phyloP scores from a whole-genome alignment of 306 rosid species.

The Quercus cerris region DNA sequence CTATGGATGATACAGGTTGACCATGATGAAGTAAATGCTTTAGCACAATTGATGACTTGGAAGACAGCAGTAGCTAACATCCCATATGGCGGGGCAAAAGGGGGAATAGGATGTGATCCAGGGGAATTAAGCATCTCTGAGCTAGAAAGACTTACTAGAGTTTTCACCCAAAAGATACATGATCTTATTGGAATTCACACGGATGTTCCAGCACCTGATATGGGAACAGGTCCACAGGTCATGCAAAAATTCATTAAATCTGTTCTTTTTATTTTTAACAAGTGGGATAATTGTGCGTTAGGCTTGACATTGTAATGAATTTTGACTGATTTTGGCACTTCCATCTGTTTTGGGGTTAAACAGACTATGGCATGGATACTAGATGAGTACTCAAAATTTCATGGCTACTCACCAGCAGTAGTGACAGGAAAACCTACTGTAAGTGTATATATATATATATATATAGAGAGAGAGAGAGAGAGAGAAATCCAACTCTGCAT shows the following conservation, averaged over 20 bases:
- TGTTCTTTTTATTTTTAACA: background rate
- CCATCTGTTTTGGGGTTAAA: slow-evolving; percentile 11
- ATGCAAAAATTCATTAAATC: background rate
- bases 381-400: slow-evolving; percentile 94
- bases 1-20: slow-evolving; percentile 61
- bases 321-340: background rate
- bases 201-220: slow-evolving; percentile 97
- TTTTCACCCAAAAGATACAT: slow-evolving; percentile 94
- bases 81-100: slow-evolving; percentile 98
- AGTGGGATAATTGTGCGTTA: background rate
- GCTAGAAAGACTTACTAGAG: slow-evolving; percentile 84
- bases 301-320: background rate
- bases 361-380: slow-evolving; percentile 99
- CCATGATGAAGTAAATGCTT: slow-evolving; percentile 97
- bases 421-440: slow-evolving; percentile 96
- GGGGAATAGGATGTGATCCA: slow-evolving; percentile 93
- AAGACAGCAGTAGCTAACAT: slow-evolving; percentile 96
- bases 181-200: slow-evolving; percentile 80
- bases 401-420: slow-evolving; percentile 90
- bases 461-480: background rate
- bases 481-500: background rate
- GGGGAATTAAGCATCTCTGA: slow-evolving; percentile 65
- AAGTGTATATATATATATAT: slow-evolving; percentile 15
- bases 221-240: slow-evolving; percentile 99
- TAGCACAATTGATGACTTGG: slow-evolving; percentile 98